Evolutionary conservation across 805 yeast species (phyloP).

Genomic region (Lipomyces japonicus): DNA sequence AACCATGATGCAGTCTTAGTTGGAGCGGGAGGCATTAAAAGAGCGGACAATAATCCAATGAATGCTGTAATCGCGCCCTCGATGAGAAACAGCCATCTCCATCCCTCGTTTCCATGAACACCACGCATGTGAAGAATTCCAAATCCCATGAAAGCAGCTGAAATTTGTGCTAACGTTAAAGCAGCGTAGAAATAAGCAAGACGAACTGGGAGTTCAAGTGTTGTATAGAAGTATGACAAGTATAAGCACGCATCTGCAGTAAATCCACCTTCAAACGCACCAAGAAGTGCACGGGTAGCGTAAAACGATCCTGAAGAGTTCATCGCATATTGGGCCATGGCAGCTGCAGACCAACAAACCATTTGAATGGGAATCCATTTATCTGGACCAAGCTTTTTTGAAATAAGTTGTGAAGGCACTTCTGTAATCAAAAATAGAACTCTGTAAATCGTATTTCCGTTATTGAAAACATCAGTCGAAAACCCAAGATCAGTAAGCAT

Average conservation of each 20-base stretch:
- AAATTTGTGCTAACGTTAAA: slow-evolving; percentile 46
- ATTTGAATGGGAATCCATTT: slow-evolving; percentile 57
- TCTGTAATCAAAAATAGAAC: slow-evolving; percentile 54
- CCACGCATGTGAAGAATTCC: slow-evolving; percentile 54
- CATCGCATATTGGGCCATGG: slow-evolving; percentile 48
- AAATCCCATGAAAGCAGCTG: slow-evolving; percentile 48
- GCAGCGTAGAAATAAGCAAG: slow-evolving; percentile 59
- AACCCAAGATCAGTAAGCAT: slow-evolving; percentile 48
- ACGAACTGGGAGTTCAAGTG: slow-evolving; percentile 54
- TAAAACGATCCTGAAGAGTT: slow-evolving; percentile 40
- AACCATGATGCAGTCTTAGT: slow-evolving; percentile 17
- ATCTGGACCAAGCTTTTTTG: slow-evolving; percentile 59
- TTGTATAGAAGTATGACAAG: slow-evolving; percentile 62
- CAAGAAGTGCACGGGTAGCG: slow-evolving; percentile 50
- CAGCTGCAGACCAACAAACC: slow-evolving; percentile 51
- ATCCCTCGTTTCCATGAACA: slow-evolving; percentile 45
- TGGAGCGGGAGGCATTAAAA: slow-evolving; percentile 51
- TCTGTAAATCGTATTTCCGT: slow-evolving; percentile 52
- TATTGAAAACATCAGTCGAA: slow-evolving; percentile 51
- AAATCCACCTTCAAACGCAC: slow-evolving; percentile 61
- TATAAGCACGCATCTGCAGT: slow-evolving; percentile 61
- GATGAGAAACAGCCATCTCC: slow-evolving; percentile 64
- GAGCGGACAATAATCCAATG: slow-evolving; percentile 49
- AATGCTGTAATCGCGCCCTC: slow-evolving; percentile 50
- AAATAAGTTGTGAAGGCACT: slow-evolving; percentile 59